phyloP scores from a whole-genome alignment of 169 alveolate genomes.

The Cryptosporidium sp. region DNA sequence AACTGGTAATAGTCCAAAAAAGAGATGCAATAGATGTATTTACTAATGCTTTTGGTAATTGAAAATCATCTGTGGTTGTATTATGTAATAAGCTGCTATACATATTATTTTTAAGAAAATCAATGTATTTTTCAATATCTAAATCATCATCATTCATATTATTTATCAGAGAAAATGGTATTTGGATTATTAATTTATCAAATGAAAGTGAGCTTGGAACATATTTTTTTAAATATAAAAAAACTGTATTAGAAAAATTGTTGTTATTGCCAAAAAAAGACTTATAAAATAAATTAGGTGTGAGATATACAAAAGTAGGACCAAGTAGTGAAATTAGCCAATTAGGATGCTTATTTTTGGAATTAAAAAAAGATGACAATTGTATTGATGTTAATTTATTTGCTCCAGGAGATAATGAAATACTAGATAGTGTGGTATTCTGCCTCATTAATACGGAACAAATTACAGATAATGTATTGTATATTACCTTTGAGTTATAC shows the following conservation, averaged over 20 bases:
- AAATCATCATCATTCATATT: neutral
- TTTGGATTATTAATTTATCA: constrained; percentile 36
- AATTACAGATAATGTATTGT: constrained; percentile 1
- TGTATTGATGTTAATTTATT: neutral
- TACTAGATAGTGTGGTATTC: constrained; percentile 58
- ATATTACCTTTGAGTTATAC: constrained; percentile 27
- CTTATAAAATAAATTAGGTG: constrained; percentile 50
- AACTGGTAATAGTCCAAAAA: constrained; percentile 37
- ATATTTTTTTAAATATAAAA: neutral
- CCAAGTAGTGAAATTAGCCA: constrained; percentile 31
- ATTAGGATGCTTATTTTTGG: neutral
- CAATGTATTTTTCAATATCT: neutral
- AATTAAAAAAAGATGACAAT: neutral
- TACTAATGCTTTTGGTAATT: constrained; percentile 52
- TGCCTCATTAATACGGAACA: constrained; percentile 48
- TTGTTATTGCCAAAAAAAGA: neutral
- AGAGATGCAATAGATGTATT: constrained; percentile 50
- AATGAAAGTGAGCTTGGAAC: constrained; percentile 51
- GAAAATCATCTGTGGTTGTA: neutral
- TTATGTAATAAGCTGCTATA: constrained; percentile 8
- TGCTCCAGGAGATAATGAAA: constrained; percentile 55
- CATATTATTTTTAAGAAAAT: neutral
- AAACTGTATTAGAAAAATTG: neutral
- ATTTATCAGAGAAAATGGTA: constrained; percentile 26
- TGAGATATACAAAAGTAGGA: constrained; percentile 31